Conservation (phyloP, 2,329 filamentous ascomycete species). For the Laburnicola sp. region DNA sequence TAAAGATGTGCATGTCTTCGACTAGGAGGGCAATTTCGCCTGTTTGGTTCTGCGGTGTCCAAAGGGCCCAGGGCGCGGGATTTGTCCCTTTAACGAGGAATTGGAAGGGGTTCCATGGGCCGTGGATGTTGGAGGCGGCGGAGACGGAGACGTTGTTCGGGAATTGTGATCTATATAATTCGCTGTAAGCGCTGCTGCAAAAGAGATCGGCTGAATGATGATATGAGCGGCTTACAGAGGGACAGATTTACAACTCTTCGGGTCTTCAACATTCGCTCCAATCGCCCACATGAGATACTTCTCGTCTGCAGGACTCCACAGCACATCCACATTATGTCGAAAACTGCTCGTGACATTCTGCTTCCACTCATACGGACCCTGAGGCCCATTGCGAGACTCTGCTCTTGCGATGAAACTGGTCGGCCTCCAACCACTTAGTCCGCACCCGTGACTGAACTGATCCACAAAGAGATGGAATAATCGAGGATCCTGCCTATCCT, state of each 20-base stretch:
- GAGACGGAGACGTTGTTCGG: slow-evolving; percentile 26
- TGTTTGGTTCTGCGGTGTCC: slow-evolving; percentile 29
- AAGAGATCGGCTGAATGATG: background rate
- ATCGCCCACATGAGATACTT: slow-evolving; percentile 54
- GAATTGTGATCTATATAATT: slow-evolving; percentile 1
- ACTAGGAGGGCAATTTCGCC: slow-evolving; percentile 39
- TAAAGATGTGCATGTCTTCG: slow-evolving; percentile 45
- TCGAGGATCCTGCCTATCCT: slow-evolving; percentile 43
- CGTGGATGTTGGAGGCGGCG: slow-evolving; percentile 13
- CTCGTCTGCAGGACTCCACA: slow-evolving; percentile 51
- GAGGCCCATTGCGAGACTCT: slow-evolving; percentile 50
- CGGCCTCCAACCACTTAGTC: slow-evolving; percentile 53
- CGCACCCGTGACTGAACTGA: slow-evolving; percentile 53
- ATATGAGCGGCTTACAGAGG: slow-evolving; percentile 7
- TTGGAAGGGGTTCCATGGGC: slow-evolving; percentile 19
- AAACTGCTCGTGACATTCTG: slow-evolving; percentile 50
- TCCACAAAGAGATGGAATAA: slow-evolving; percentile 54
- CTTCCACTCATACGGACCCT: slow-evolving; percentile 51
- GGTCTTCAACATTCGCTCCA: slow-evolving; percentile 41
- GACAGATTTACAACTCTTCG: slow-evolving; percentile 16
- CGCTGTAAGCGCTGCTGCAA: background rate
- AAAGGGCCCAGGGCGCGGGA: slow-evolving; percentile 49
- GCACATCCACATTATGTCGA: slow-evolving; percentile 52
- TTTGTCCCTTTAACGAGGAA: slow-evolving; percentile 45
- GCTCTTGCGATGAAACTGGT: slow-evolving; percentile 52